Conservation (phyloP, 495 filamentous ascomycete genomes). For the Tuber indicum region DNA sequence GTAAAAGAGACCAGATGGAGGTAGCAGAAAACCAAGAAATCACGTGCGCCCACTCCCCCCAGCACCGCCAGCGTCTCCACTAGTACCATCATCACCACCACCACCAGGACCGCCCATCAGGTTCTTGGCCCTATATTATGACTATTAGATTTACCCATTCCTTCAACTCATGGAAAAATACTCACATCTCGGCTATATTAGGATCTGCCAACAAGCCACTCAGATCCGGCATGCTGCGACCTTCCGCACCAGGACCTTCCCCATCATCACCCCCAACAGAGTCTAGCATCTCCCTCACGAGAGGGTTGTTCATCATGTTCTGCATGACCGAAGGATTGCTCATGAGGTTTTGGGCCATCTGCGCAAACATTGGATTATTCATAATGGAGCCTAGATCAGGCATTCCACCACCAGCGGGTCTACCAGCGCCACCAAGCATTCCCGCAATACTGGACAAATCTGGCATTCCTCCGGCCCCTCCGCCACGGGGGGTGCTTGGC, state of each 20-base stretch:
- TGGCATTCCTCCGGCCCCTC: constrained; percentile 64
- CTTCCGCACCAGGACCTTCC: constrained; percentile 48
- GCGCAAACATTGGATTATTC: constrained; percentile 95
- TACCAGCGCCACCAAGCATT: constrained; percentile 61
- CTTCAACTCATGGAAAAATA: constrained; percentile 19
- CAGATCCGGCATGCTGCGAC: constrained; percentile 75
- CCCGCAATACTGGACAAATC: constrained; percentile 66
- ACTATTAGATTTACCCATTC: constrained; percentile 27
- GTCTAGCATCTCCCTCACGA: constrained; percentile 71
- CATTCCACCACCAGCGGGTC: constrained; percentile 64
- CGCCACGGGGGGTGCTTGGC: constrained; percentile 33
- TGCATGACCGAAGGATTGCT: constrained; percentile 84
- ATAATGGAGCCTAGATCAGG: constrained; percentile 79
- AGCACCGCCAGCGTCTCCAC: constrained; percentile 43
- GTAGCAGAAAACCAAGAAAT: background rate
- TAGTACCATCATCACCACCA: constrained; percentile 48
- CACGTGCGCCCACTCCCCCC: background rate
- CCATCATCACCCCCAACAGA: constrained; percentile 53
- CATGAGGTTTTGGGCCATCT: constrained; percentile 95
- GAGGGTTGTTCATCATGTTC: constrained; percentile 91
- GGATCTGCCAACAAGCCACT: constrained; percentile 80
- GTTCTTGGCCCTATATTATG: constrained; percentile 57
- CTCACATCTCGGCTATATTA: constrained; percentile 86
- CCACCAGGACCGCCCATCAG: constrained; percentile 61
- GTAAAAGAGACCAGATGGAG: background rate